Conservation (phyloP, 805 yeast genomes). For the Saccharomyces paradoxus region DNA sequence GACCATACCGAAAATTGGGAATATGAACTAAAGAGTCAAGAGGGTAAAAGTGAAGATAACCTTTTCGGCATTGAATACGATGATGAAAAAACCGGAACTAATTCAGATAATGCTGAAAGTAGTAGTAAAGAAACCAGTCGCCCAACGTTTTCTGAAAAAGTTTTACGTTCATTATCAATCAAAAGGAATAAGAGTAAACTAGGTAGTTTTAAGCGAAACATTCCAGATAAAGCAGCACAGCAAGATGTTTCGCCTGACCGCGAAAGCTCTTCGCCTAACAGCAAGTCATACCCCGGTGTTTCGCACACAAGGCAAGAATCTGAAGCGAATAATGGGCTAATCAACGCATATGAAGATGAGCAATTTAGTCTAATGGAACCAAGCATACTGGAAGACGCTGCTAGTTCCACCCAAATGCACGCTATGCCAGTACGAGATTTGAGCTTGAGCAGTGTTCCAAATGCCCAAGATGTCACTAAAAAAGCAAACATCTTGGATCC, state of each 20-base stretch:
- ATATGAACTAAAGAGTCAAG: constrained; percentile 36
- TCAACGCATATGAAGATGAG: constrained; percentile 19
- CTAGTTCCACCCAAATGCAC: neutral
- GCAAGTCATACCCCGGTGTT: constrained; percentile 19
- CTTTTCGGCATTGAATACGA: constrained; percentile 4
- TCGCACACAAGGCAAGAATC: constrained; percentile 22
- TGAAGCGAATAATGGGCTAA: constrained; percentile 25
- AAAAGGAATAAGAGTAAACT: constrained; percentile 5
- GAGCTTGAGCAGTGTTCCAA: constrained; percentile 14
- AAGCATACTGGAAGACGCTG: constrained; percentile 6
- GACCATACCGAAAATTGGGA: constrained; percentile 72
- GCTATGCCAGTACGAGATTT: constrained; percentile 15
- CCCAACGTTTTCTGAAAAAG: constrained; percentile 16
- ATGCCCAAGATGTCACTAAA: constrained; percentile 8
- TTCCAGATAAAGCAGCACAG: neutral
- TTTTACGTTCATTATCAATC: constrained; percentile 19
- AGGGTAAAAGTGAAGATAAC: neutral
- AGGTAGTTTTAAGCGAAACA: neutral
- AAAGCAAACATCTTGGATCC: constrained; percentile 10
- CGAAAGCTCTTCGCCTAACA: constrained; percentile 1
- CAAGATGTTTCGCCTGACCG: neutral
- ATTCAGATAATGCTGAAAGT: constrained; percentile 9
- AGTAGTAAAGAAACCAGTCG: constrained; percentile 5
- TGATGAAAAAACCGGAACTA: constrained; percentile 11
- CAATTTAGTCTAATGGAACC: constrained; percentile 10